Evolutionary conservation across 116 monocot genomes (phyloP).

Genomic region (Zostera marina): DNA sequence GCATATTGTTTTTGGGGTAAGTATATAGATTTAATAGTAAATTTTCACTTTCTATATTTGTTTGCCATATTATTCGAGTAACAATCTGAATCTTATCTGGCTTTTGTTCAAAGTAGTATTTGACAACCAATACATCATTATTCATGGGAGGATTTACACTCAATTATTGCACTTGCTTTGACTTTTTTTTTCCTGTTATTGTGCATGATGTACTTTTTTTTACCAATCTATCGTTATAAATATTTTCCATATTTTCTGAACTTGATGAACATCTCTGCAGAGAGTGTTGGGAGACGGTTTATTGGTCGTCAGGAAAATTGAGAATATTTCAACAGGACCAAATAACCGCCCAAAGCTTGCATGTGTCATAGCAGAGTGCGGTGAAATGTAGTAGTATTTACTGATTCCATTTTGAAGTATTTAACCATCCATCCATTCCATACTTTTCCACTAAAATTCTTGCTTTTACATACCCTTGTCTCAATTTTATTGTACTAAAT

Average conservation of each 20-base stretch:
- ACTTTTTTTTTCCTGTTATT: no score
- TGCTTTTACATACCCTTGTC: no score
- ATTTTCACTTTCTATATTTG: not conserved
- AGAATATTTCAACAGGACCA: conserved; percentile 84
- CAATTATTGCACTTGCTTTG: no score
- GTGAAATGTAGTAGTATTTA: conserved; percentile 71
- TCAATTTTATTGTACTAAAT: no score
- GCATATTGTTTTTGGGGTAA: conserved; percentile 88
- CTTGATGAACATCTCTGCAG: conserved; percentile 4
- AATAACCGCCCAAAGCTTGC: conserved; percentile 87
- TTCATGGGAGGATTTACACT: no score
- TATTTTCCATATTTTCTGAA: not conserved
- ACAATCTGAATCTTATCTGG: no score
- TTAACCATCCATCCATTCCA: no score
- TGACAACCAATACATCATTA: no score
- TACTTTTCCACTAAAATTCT: no score
- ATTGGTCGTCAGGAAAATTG: conserved; percentile 76
- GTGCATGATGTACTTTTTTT: no score
- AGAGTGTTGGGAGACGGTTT: conserved; percentile 91
- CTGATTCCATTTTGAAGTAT: not conserved
- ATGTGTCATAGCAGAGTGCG: conserved; percentile 72
- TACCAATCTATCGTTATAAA: not conserved
- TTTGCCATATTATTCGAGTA: not conserved
- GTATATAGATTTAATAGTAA: not conserved
- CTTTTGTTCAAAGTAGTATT: no score